A percentile compares a stretch with the other conserved stretches of the same genome.
These are phyloP conservation scores for Raffaelea arxii DNA, from an alignment of 2,329 filamentous ascomycete species.

Conservation along the genomic window DNA sequence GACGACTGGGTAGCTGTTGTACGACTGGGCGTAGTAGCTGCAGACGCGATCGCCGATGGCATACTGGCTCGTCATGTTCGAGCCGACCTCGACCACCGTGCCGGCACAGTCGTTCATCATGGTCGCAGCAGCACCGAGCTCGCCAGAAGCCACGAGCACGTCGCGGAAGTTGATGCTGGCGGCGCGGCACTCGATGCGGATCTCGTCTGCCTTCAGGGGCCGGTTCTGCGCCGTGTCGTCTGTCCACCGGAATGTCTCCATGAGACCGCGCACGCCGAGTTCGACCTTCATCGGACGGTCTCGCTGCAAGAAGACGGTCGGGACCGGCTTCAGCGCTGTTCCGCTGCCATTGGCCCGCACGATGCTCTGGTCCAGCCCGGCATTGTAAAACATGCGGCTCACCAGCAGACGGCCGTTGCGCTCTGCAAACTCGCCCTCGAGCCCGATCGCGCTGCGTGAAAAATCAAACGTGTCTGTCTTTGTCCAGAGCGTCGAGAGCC, in stretches of 20 bases:
- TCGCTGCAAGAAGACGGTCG: background rate
- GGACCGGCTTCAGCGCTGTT: too few species aligned
- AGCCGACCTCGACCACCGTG: background rate
- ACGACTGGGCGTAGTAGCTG: background rate
- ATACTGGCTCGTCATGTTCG: background rate
- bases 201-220: background rate
- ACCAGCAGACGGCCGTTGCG: too few species aligned
- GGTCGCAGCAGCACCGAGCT: background rate
- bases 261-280: background rate
- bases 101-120: background rate
- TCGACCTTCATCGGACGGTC: background rate
- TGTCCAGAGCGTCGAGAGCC: too few species aligned
- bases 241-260: background rate
- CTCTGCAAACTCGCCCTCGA: too few species aligned
- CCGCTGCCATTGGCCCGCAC: too few species aligned
- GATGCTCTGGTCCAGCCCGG: too few species aligned
- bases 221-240: background rate
- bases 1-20: background rate
- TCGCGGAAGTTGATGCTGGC: conserved; percentile 1
- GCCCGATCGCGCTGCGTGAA: too few species aligned
- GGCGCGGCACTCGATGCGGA: background rate
- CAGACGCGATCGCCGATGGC: background rate
- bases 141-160: background rate
- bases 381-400: too few species aligned
- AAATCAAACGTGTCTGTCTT: too few species aligned